A percentile compares a stretch with the other conserved stretches of the same genome.
Evolutionary conservation across 495 filamentous ascomycete species (phyloP).

Genomic region (Cercophora newfieldiana): DNA sequence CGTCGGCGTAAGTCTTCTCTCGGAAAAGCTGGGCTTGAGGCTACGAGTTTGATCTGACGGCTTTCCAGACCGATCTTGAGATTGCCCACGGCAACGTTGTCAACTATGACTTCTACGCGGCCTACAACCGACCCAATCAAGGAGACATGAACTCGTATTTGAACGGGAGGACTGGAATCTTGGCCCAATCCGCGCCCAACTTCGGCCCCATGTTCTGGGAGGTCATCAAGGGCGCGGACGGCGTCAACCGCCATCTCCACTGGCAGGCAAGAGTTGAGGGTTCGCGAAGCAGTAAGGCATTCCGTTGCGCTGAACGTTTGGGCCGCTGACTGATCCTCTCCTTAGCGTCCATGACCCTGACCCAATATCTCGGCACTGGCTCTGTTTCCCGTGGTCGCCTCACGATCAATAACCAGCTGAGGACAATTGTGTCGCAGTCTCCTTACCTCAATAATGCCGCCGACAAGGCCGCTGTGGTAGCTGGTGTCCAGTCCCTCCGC

Average conservation of each 20-base stretch:
- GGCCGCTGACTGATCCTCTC: neutral
- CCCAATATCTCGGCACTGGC: constrained; percentile 61
- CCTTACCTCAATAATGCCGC: constrained; percentile 50
- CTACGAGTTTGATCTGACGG: constrained; percentile 2
- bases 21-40: neutral
- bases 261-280: constrained; percentile 62
- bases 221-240: constrained; percentile 53
- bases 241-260: constrained; percentile 60
- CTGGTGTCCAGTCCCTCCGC: constrained; percentile 58
- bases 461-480: constrained; percentile 46
- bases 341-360: constrained; percentile 51
- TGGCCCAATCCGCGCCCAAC: constrained; percentile 64
- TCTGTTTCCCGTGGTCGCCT: constrained; percentile 56
- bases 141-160: constrained; percentile 34
- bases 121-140: constrained; percentile 43
- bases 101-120: constrained; percentile 60
- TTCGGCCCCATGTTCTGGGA: constrained; percentile 60
- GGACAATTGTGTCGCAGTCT: constrained; percentile 48
- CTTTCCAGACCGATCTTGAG: constrained; percentile 53
- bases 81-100: constrained; percentile 57
- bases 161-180: constrained; percentile 53
- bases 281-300: constrained; percentile 26
- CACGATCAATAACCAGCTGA: constrained; percentile 53
- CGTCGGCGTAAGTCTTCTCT: constrained; percentile 47
- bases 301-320: too few species aligned